Percentiles rank a stretch among this genome's conserved stretches.
These are phyloP conservation scores for Eremomyces bilateralis DNA, from an alignment of 495 filamentous ascomycete species.

Conservation along the genomic window DNA sequence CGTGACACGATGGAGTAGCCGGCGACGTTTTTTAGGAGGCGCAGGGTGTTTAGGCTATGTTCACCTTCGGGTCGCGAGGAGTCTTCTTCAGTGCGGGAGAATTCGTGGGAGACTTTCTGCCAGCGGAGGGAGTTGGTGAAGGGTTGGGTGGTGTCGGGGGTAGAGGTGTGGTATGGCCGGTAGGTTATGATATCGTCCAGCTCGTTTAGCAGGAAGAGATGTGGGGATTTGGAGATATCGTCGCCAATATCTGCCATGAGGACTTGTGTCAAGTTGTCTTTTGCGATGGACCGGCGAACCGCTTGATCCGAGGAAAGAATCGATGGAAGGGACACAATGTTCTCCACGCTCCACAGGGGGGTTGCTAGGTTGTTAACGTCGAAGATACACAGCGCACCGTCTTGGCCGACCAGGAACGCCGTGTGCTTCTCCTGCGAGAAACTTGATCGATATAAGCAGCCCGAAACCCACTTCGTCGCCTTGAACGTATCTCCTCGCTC, in stretches of 20 bases:
- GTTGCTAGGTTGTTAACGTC: constrained; percentile 37
- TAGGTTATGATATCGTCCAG: constrained; percentile 77
- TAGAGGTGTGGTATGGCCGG: constrained; percentile 40
- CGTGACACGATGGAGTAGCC: constrained; percentile 65
- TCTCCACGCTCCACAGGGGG: constrained; percentile 41
- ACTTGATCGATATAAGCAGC: constrained; percentile 49
- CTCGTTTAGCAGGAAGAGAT: constrained; percentile 64
- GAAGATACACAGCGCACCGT: constrained; percentile 50
- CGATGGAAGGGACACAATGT: constrained; percentile 56
- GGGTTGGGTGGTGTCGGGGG: constrained; percentile 17
- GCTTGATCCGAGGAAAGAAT: constrained; percentile 47
- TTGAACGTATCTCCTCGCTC: constrained; percentile 32
- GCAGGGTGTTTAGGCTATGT: constrained; percentile 32
- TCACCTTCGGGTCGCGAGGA: constrained; percentile 19
- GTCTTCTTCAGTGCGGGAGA: constrained; percentile 29
- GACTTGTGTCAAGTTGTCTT: constrained; percentile 53
- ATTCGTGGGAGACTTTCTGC: constrained; percentile 44
- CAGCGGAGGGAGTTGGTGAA: constrained; percentile 35
- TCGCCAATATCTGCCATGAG: constrained; percentile 73
- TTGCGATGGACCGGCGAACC: constrained; percentile 42
- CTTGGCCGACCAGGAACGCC: constrained; percentile 49
- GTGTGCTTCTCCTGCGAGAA: constrained; percentile 28
- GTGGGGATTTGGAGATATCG: constrained; percentile 39
- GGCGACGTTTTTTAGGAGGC: constrained; percentile 38
- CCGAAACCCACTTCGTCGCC: constrained; percentile 51